phyloP scores from a whole-genome alignment of 805 yeast species.

The Pichia membranifaciens region DNA sequence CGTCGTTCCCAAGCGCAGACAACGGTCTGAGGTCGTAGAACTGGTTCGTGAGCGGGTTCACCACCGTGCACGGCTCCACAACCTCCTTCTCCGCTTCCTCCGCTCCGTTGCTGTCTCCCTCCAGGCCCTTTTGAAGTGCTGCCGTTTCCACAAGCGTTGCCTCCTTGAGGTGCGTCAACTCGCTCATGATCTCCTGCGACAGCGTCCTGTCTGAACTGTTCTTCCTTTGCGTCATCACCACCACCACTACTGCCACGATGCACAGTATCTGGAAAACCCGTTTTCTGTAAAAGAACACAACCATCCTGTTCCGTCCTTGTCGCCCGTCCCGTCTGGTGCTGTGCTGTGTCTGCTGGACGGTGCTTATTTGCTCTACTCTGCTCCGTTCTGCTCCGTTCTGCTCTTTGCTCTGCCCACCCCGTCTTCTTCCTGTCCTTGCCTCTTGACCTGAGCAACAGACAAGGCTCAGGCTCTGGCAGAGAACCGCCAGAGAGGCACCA shows the following conservation, averaged over 20 bases:
- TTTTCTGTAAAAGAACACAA: background rate
- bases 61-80: slow-evolving; percentile 37
- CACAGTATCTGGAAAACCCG: background rate
- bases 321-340: no score
- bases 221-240: background rate
- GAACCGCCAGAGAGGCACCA: no score
- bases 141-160: background rate
- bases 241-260: background rate
- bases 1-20: slow-evolving; percentile 27
- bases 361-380: no score
- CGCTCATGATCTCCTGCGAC: slow-evolving; percentile 2
- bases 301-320: background rate
- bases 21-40: slow-evolving; percentile 41
- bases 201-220: background rate
- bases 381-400: no score
- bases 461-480: no score
- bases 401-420: no score
- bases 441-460: no score
- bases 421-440: no score
- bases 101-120: no score
- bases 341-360: no score
- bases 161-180: background rate
- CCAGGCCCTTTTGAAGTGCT: no score
- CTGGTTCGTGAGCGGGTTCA: slow-evolving; percentile 38
- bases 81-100: background rate